Evolutionary conservation across 1,284 basidiomycete genomes (phyloP).

Genomic region (Fomitopsis palustris): DNA sequence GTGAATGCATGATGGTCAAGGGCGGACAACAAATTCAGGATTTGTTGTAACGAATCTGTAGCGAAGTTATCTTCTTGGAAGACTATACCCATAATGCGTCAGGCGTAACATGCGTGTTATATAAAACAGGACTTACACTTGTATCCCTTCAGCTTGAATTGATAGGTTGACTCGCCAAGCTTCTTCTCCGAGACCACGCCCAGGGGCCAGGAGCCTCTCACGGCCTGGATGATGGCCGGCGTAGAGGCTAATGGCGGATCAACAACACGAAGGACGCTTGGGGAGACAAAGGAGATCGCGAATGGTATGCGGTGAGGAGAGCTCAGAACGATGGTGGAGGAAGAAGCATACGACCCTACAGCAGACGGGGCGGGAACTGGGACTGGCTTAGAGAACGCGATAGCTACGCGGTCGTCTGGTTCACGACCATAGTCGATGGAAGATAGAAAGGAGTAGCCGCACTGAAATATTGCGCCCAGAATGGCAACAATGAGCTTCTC

Average conservation of each 20-base stretch:
- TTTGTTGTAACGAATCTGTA: conserved; percentile 73
- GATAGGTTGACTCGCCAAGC: conserved; percentile 63
- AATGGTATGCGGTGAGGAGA: conserved; percentile 45
- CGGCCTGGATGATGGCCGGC: conserved; percentile 75
- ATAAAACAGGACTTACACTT: conserved; percentile 44
- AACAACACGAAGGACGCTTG: conserved; percentile 66
- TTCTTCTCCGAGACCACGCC: conserved; percentile 76
- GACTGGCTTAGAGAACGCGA: conserved; percentile 58
- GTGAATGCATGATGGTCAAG: conserved; percentile 67
- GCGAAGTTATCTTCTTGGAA: conserved; percentile 76
- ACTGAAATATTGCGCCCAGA: conserved; percentile 56
- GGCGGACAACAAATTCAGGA: conserved; percentile 60
- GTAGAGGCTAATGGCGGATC: conserved; percentile 69
- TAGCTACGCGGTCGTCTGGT: conserved; percentile 63
- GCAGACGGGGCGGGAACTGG: conserved; percentile 27
- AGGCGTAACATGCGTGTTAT: neutral
- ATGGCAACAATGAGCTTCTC: conserved; percentile 71
- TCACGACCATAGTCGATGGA: conserved; percentile 76
- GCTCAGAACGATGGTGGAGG: conserved; percentile 20
- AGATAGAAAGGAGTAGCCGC: conserved; percentile 62
- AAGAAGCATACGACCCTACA: conserved; percentile 20
- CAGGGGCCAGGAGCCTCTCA: conserved; percentile 72
- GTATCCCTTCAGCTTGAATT: conserved; percentile 79
- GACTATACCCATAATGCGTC: conserved; percentile 38
- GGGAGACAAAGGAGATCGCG: conserved; percentile 69